Base-by-base conservation (phyloP, 1,284 basidiomycete genomes). In the Phellopilus nigrolimitatus region DNA sequence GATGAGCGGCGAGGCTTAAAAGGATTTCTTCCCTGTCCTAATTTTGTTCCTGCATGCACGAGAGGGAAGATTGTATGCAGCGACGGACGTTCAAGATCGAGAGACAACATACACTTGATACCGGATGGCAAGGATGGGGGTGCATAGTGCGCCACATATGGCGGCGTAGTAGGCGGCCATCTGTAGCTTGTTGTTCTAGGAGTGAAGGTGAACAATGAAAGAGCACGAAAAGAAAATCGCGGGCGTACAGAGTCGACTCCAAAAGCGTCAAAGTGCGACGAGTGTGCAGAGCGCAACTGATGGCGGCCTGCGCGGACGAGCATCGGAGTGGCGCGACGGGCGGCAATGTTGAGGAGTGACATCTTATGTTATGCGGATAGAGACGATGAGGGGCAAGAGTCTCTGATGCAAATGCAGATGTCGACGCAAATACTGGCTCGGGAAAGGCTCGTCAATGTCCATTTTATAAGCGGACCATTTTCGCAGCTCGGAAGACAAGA, bases 171-270 rank as follows among this genome's bases (percentile, higher is more conserved):
- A 52, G 5, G 27, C 9, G 19, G 39, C 33, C 36, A 33, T 34
- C n/a, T 52, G 50, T 25, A 31, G 39, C 45, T 52, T 52, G 34
- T 46, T 52, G 43, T 46, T 52, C 50, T 52, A 28, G 13, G 25
- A 15, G 17, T 21, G 15, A 44, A 22, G 4, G n/a, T 12, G 31
- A 22, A 22, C 19, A 9, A 30, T 19, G n/a, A 13, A 10, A n/a
- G 10, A 7, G 2, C 7, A 4, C 19, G 13, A 12, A 27, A 9
- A 30, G n/a, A 17, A 2, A 8, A n/a, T 50, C 15, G 12, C n/a
- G 22, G 15, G 40, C 50, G 42, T 47, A 52, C 50, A 15, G 50
- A 36, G 27, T 52, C 50, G 28, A 52, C 36, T 9, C 31, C 43
- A 24, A 52, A 52, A 9, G 50, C 21, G n/a, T 52, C 50, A 30